Conservation (phyloP, 2,329 filamentous ascomycete species). For the Aureobasidium sp. region DNA sequence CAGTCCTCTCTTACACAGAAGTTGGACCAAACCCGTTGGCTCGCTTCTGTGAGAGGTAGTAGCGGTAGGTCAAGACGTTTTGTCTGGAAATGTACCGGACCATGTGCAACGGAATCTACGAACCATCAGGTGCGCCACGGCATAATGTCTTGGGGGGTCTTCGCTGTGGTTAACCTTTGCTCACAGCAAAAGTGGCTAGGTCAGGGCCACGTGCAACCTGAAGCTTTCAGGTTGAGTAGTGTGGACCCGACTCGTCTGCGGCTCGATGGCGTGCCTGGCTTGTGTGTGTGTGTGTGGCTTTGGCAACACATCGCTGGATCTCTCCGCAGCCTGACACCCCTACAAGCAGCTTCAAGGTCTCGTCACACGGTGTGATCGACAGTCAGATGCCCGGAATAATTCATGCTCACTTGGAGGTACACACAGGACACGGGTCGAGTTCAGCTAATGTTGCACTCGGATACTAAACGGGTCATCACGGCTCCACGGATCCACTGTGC, state of each 20-base stretch:
- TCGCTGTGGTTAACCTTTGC: background rate
- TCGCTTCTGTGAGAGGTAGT: background rate
- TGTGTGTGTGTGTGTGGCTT: background rate
- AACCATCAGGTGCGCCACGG: slow-evolving; percentile 3
- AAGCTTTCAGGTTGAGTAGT: background rate
- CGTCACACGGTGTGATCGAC: slow-evolving; percentile 3
- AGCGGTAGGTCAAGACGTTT: background rate
- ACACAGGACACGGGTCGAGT: background rate
- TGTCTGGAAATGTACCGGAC: background rate
- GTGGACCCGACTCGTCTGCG: slow-evolving; percentile 3
- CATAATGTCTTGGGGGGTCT: background rate
- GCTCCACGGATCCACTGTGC: background rate
- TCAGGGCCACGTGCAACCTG: background rate
- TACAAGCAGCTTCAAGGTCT: background rate
- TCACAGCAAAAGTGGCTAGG: background rate
- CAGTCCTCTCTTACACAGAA: background rate
- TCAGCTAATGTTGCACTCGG: slow-evolving; percentile 5
- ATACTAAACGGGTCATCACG: slow-evolving; percentile 4
- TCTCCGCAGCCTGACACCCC: background rate
- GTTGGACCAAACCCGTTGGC: background rate
- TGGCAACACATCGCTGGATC: background rate
- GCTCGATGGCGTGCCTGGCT: slow-evolving; percentile 6
- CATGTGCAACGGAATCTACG: background rate
- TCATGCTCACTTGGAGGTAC: background rate
- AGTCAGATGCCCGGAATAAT: background rate